phyloP scores from a whole-genome alignment of 495 filamentous ascomycete species.

The Aspergillus bridgeri region DNA sequence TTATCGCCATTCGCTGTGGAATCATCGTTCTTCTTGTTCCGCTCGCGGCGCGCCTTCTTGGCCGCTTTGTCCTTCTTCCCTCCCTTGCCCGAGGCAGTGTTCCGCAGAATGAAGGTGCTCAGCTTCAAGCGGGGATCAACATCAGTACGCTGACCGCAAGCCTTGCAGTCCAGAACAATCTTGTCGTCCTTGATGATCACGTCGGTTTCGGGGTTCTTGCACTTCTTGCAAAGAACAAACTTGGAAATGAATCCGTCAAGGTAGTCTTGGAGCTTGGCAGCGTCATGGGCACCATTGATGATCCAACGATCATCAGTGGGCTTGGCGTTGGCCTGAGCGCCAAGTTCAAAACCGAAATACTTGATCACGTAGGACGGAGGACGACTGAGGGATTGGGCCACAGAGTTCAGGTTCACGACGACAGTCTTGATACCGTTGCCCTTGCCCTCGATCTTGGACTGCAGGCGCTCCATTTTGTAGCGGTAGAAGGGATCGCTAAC shows the following conservation, averaged over 20 bases:
- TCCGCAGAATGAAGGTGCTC: conserved; percentile 95
- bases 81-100: conserved; percentile 73
- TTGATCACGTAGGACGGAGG: conserved; percentile 96
- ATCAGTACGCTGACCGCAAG: conserved; percentile 86
- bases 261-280: conserved; percentile 93
- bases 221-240: conserved; percentile 98
- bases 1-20: conserved; percentile 61
- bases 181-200: conserved; percentile 87
- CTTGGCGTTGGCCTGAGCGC: conserved; percentile 96
- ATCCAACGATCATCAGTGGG: conserved; percentile 98
- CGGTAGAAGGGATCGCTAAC: conserved; percentile 98
- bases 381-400: conserved; percentile 87
- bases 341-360: conserved; percentile 98
- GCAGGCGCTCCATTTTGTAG: conserved; percentile 99
- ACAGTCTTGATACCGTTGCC: conserved; percentile 96
- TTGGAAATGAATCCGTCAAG: conserved; percentile 97
- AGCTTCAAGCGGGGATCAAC: conserved; percentile 94
- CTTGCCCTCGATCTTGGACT: conserved; percentile 99
- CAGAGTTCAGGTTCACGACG: conserved; percentile 94
- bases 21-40: conserved; percentile 59
- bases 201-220: conserved; percentile 98
- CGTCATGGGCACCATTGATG: conserved; percentile 98
- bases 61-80: conserved; percentile 94
- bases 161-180: conserved; percentile 96
- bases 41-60: conserved; percentile 75